A percentile compares a stretch with the other conserved stretches of the same genome.
Conservation (phyloP, 2,329 filamentous ascomycete genomes). For the Fusarium domesticum region DNA sequence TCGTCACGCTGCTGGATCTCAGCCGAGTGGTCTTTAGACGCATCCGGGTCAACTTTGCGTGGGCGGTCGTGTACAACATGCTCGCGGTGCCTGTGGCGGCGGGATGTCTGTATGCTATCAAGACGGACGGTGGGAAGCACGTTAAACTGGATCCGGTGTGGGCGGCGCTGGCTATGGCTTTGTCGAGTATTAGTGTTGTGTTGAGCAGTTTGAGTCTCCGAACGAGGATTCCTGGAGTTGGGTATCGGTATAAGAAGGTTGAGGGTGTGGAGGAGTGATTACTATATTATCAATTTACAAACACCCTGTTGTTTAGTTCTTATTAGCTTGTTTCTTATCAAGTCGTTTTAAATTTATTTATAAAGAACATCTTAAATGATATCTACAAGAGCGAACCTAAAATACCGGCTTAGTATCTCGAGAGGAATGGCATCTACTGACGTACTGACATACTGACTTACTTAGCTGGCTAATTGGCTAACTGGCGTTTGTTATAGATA, state of each 20-base stretch:
- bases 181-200: slow-evolving; percentile 88
- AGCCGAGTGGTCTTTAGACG: slow-evolving; percentile 70
- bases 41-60: slow-evolving; percentile 81
- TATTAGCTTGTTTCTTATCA: too few species aligned
- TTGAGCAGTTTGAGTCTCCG: slow-evolving; percentile 74
- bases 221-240: slow-evolving; percentile 42
- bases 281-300: background rate
- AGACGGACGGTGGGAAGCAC: slow-evolving; percentile 48
- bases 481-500: too few species aligned
- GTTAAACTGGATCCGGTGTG: slow-evolving; percentile 73
- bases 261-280: slow-evolving; percentile 10
- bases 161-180: slow-evolving; percentile 88
- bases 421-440: too few species aligned
- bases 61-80: slow-evolving; percentile 81
- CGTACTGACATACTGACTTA: too few species aligned
- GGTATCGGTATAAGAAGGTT: slow-evolving; percentile 37
- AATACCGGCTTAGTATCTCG: too few species aligned
- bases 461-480: too few species aligned
- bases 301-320: background rate
- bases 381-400: too few species aligned
- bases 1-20: slow-evolving; percentile 71
- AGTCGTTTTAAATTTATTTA: too few species aligned
- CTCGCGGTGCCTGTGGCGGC: slow-evolving; percentile 77
- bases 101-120: slow-evolving; percentile 66
- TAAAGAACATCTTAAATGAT: too few species aligned